These are phyloP conservation scores for Leccinum pachyderme DNA, from an alignment of 1,284 basidiomycete genomes.

Conservation along the genomic window DNA sequence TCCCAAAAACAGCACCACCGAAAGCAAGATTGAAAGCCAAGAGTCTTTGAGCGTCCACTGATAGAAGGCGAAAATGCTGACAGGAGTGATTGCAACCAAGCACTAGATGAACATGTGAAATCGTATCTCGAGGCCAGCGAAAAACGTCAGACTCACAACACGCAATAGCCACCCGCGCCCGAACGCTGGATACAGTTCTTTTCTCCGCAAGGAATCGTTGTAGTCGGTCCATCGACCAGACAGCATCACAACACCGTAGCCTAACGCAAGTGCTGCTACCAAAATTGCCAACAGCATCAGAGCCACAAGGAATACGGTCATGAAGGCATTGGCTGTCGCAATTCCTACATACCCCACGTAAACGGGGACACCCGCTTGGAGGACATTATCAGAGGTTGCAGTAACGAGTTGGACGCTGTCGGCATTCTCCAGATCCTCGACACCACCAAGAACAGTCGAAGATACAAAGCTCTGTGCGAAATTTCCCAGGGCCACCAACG, in stretches of 20 bases:
- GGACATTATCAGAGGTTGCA: constrained; percentile 55
- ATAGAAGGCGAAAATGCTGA: constrained; percentile 77
- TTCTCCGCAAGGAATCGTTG: constrained; percentile 31
- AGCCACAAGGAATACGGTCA: constrained; percentile 73
- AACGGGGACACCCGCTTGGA: constrained; percentile 78
- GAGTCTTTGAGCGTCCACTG: constrained; percentile 90
- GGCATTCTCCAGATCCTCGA: constrained; percentile 19
- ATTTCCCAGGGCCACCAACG: constrained; percentile 11
- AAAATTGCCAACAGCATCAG: constrained; percentile 65
- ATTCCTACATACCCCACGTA: constrained; percentile 76
- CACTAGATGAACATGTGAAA: constrained; percentile 41
- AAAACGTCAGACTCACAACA: constrained; percentile 41
- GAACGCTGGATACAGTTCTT: constrained; percentile 46
- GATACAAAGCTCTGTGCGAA: constrained; percentile 2
- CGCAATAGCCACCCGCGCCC: constrained; percentile 59
- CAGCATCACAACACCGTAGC: constrained; percentile 44
- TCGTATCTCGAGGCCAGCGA: background rate
- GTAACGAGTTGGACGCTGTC: constrained; percentile 69
- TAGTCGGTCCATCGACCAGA: constrained; percentile 29
- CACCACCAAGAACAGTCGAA: constrained; percentile 2
- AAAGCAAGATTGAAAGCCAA: constrained; percentile 70
- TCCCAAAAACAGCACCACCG: constrained; percentile 63
- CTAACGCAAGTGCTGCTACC: constrained; percentile 49
- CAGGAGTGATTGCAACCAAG: constrained; percentile 63
- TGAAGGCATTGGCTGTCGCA: constrained; percentile 79